Evolutionary conservation across 140 eudicot species (phyloP), one percentile per base, ranked within the genome.

Genomic region (Artemisia princeps): DNA sequence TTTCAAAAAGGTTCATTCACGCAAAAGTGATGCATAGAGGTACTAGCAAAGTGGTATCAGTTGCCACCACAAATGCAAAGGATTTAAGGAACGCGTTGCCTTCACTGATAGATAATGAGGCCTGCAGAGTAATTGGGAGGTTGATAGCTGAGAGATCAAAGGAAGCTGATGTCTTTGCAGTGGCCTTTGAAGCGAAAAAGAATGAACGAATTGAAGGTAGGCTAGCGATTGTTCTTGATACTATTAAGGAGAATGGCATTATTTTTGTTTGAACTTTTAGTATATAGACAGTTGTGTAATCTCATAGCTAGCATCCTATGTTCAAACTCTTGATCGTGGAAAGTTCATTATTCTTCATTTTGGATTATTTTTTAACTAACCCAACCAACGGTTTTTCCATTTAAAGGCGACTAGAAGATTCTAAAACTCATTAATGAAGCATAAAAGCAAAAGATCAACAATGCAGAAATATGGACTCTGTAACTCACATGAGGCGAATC

Each of bases 1-100:
- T 91, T 72, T 91, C 97, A 2, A 91, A 91, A 66, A 46, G 88
- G 48, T 91, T 91, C 72, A 77, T 91, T 52, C 94, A 84, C 76
- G 97, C 97, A 10, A 91, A 91, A 80, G 97, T 91, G 77, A 91
- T 91, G 97, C 97, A 91, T 63, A 69, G 96, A 30, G 95, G 89
- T 28, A 91, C 97, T 24, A 91, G 97, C 83, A 91, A 91, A 84
- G 97, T 91, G 76, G 62, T 91, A 70, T 87, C 97, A 0, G 97
- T 91, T 46, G 96, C 97, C 46, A 91, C 97, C 42, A 91, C 97
- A 48, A 91, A 91, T 57, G 53, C 96, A 15, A 87, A 80, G 68
- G 97, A 91, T 49, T 75, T 90, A 14, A 77, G 97, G 77, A 85
- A 81, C 78, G 20, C 91, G 0, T 80, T 91, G 78, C 95, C 97